These are phyloP conservation scores for Mortierella antarctica DNA, from an alignment of 192 early-diverging fungal species.

Conservation along the genomic window DNA sequence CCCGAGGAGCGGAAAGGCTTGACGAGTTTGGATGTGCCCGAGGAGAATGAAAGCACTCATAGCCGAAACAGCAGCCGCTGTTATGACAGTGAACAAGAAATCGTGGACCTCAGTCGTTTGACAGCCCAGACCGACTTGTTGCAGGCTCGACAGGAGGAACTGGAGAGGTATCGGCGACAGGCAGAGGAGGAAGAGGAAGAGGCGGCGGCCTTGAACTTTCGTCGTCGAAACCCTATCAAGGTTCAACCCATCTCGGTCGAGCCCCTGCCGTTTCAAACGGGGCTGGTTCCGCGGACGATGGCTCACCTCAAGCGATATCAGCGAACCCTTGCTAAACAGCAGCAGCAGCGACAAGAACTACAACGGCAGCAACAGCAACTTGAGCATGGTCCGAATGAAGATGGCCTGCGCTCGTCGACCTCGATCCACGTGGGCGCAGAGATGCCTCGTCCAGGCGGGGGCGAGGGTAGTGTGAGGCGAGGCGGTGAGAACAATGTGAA, in stretches of 20 bases:
- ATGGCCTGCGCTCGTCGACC: too few relatives aligned
- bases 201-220: not conserved
- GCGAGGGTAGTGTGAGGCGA: too few relatives aligned
- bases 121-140: slow-evolving; percentile 18
- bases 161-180: slow-evolving; percentile 9
- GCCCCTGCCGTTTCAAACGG: slow-evolving; percentile 38
- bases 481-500: too few relatives aligned
- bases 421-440: too few relatives aligned
- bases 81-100: slow-evolving; percentile 25
- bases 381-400: not conserved
- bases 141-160: slow-evolving; percentile 9
- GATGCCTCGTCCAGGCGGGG: too few relatives aligned
- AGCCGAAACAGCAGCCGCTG: slow-evolving; percentile 6
- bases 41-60: slow-evolving; percentile 1
- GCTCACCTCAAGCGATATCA: slow-evolving; percentile 24
- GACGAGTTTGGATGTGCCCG: slow-evolving; percentile 10
- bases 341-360: not conserved
- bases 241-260: slow-evolving; percentile 49
- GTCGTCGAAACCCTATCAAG: slow-evolving; percentile 25
- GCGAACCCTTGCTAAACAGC: slow-evolving; percentile 18
- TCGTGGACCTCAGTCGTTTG: slow-evolving; percentile 15
- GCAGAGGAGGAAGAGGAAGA: not conserved
- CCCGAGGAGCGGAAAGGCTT: slow-evolving; percentile 21
- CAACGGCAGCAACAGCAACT: slow-evolving; percentile 4
- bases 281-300: slow-evolving; percentile 26